Base-by-base conservation (phyloP, 352 stramenopile species). In the Blastocystis sp. region DNA sequence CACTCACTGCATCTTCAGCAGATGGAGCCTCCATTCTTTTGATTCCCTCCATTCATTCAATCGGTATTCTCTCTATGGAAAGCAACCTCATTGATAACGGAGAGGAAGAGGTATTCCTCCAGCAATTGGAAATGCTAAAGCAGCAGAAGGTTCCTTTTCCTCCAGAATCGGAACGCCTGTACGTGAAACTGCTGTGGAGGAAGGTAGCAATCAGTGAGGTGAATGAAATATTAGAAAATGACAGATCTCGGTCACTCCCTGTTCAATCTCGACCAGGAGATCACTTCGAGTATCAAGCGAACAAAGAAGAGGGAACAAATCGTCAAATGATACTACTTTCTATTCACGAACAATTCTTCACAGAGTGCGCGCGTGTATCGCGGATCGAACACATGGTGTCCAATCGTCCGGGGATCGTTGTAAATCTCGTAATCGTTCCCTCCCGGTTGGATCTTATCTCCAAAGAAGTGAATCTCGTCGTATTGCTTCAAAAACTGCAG, bases 381-480 rank as follows among this genome's bases (percentile, higher is more conserved):
- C 1, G 75, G 75, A 64, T 51, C 36, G 7, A 32, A 21, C n/a
- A 85, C 75, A 34, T 54, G 44, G 48, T 85, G 48, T 21, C 75
- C 75, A 44, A 75, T 85, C 0, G 63, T 76, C 24, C 63, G 24
- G 21, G 75, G 24, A 75, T 85, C 57, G 4, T 54, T 46, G 49
- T 63, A 85, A 18, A 85, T 85, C 21, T 56, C 75, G 18, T 85
- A 56, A 32, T 85, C 75, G 21, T 85, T 85, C 9, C 75, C 75
- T 46, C 53, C 53, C 54, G 38, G 59, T 44, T 54, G 38, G 3
- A 75, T 75, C 38, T 85, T 85, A 24, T 85, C 75, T 40, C 75
- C 75, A 53, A 85, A 85, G 75, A 85, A 85, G 27, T 75, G 48
- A 27, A 85, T 85, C 40, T 85, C 53, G 21, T 71, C 36, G 63